Conservation (phyloP, 495 filamentous ascomycete species). For the Gamarada debralockiae region DNA sequence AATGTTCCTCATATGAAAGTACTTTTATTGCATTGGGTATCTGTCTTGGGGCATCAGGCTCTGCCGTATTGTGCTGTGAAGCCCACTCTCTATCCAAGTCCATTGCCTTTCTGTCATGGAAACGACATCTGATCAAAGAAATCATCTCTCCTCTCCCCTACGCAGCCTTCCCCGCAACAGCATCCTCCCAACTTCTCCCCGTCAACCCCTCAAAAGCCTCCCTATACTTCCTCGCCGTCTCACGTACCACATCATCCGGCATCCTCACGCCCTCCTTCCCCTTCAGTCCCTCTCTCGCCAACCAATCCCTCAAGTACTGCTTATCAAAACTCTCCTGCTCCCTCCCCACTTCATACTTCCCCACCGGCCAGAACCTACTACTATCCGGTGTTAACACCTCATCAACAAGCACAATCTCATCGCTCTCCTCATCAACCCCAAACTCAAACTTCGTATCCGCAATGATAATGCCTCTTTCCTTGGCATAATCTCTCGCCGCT, state of each 20-base stretch:
- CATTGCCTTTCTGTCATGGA: no score
- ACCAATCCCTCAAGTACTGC: constrained; percentile 86
- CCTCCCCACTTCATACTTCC: constrained; percentile 65
- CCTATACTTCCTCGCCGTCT: constrained; percentile 61
- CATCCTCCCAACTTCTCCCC: constrained; percentile 41
- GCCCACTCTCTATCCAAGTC: no score
- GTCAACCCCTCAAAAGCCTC: constrained; percentile 72
- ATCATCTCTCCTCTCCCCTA: no score
- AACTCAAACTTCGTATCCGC: constrained; percentile 89
- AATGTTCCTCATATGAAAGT: no score
- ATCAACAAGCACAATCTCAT: constrained; percentile 81
- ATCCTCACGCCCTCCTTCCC: constrained; percentile 65
- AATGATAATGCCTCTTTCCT: constrained; percentile 80
- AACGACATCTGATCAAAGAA: no score
- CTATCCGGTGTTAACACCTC: constrained; percentile 87
- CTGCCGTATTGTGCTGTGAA: no score
- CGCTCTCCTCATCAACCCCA: constrained; percentile 63
- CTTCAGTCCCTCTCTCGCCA: constrained; percentile 66
- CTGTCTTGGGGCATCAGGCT: no score
- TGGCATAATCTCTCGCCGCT: constrained; percentile 68
- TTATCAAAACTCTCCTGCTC: constrained; percentile 86
- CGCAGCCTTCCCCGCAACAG: background rate
- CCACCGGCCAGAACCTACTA: constrained; percentile 84
- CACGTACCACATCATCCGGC: constrained; percentile 58
- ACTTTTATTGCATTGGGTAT: no score